These are phyloP conservation scores for Saksenaea vasiformis DNA, from an alignment of 371 early-diverging fungal genomes.

Conservation along the genomic window DNA sequence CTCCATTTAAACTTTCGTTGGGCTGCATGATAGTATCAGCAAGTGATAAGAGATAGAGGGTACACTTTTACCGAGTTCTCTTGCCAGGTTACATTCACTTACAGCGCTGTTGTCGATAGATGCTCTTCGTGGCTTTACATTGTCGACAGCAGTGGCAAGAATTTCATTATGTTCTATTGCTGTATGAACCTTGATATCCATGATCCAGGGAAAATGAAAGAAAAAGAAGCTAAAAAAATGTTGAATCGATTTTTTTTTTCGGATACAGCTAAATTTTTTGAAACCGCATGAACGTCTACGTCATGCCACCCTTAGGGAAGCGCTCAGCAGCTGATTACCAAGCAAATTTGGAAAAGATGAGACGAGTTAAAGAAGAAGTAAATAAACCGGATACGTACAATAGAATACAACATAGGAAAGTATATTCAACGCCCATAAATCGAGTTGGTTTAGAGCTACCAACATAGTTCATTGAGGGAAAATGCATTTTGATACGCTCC, in stretches of 20 bases:
- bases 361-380: too few species aligned
- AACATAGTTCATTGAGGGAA: too few species aligned
- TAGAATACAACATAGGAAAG: too few species aligned
- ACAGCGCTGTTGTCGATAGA: not conserved
- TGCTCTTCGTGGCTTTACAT: not conserved
- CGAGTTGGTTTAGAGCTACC: too few species aligned
- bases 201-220: not conserved
- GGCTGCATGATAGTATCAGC: not conserved
- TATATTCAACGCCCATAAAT: too few species aligned
- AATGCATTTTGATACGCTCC: too few species aligned
- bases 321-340: too few species aligned
- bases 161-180: not conserved
- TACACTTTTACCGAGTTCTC: not conserved
- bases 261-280: not conserved
- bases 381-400: too few species aligned
- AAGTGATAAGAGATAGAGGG: not conserved
- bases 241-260: not conserved
- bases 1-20: conserved; percentile 42
- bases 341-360: too few species aligned
- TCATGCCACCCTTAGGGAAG: too few species aligned
- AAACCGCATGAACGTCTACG: not conserved
- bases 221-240: not conserved
- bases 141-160: not conserved
- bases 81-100: not conserved
- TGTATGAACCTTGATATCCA: not conserved